Evolutionary conservation across 441 rosid genomes (phyloP).

Genomic region (Erodium trifolium): DNA sequence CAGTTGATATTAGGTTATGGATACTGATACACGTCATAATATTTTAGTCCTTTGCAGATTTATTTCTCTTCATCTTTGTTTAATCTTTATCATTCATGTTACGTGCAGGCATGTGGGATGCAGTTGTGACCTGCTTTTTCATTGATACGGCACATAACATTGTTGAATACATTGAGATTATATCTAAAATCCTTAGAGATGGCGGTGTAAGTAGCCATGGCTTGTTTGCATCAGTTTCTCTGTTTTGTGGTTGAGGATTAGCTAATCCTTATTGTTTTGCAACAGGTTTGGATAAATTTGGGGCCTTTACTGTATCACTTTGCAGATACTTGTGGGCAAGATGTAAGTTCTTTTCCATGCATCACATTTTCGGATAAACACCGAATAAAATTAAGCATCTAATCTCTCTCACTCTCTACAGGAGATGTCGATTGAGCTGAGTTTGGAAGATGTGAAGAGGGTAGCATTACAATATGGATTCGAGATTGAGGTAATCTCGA

Average conservation of each 20-base stretch:
- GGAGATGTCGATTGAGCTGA: conserved; percentile 96
- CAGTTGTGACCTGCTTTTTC: conserved; percentile 90
- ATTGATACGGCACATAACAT: conserved; percentile 94
- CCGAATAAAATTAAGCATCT: not conserved
- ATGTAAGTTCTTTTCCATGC: conserved; percentile 46
- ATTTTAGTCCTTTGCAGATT: not conserved
- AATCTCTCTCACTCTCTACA: conserved; percentile 19
- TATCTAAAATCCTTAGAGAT: conserved; percentile 81
- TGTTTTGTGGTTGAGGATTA: conserved; percentile 9
- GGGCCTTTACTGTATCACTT: conserved; percentile 96
- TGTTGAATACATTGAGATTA: conserved; percentile 84
- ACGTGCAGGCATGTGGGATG: conserved; percentile 86
- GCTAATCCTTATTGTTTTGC: conserved; percentile 15
- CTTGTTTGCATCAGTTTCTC: conserved; percentile 15
- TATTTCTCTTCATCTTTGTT: not conserved
- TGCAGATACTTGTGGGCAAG: conserved; percentile 73
- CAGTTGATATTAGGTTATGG: not conserved
- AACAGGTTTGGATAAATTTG: conserved; percentile 91
- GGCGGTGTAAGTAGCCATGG: conserved; percentile 64
- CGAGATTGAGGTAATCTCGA: conserved; percentile 43
- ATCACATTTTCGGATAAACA: conserved; percentile 1
- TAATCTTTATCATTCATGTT: conserved; percentile 19
- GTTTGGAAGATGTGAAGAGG: conserved; percentile 87
- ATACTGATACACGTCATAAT: not conserved
- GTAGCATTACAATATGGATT: conserved; percentile 73